These are phyloP conservation scores for Spiraea crenata DNA, from an alignment of 331 rosid species.

Conservation along the genomic window DNA sequence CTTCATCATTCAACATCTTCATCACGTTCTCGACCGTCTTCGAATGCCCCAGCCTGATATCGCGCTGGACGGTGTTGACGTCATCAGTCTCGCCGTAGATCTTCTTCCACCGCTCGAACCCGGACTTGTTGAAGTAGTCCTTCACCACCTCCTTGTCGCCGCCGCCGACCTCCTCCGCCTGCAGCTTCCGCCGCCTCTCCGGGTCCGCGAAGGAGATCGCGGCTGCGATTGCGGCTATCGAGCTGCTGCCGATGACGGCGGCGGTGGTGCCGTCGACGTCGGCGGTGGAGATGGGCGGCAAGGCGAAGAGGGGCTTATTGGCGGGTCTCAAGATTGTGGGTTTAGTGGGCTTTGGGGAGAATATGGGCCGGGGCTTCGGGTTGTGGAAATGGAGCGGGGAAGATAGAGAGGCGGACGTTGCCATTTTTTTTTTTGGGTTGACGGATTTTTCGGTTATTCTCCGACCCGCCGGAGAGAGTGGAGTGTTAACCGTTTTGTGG, in stretches of 20 bases:
- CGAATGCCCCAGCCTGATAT: conserved; percentile 81
- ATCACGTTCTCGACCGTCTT: conserved; percentile 80
- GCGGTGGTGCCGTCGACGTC: conserved; percentile 66
- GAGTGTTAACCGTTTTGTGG: not conserved
- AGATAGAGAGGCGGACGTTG: conserved; percentile 4
- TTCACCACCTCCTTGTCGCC: conserved; percentile 86
- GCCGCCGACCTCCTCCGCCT: conserved; percentile 96
- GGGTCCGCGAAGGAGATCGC: conserved; percentile 76
- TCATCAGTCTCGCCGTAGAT: conserved; percentile 92
- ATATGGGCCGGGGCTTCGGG: conserved; percentile 12
- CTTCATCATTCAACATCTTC: conserved; percentile 67
- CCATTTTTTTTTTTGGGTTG: not conserved
- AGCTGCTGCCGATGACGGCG: conserved; percentile 76
- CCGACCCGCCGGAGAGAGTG: not conserved
- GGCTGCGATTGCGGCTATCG: conserved; percentile 70
- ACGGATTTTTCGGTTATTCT: not conserved
- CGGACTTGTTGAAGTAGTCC: conserved; percentile 89
- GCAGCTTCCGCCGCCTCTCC: conserved; percentile 62
- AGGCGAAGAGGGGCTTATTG: conserved; percentile 18
- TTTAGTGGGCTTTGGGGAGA: conserved; percentile 1
- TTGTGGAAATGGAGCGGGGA: conserved; percentile 8
- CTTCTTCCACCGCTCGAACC: conserved; percentile 94
- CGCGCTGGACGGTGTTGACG: conserved; percentile 78
- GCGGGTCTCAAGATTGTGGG: not conserved
- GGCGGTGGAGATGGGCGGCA: conserved; percentile 40